Evolutionary conservation across 768 basidiomycete genomes (phyloP).

Genomic region (Trametes cinnabarina): DNA sequence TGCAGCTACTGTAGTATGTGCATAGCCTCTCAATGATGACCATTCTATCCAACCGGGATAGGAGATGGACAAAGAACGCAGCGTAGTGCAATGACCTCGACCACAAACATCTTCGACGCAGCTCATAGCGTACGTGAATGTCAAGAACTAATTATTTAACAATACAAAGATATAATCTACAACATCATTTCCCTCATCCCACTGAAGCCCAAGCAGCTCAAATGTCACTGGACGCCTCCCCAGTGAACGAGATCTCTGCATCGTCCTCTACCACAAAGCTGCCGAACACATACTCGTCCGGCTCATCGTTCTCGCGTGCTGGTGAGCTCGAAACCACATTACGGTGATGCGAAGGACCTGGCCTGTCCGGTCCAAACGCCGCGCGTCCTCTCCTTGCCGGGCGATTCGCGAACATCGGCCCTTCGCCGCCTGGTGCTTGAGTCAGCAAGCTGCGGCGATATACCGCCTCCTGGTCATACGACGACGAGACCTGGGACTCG

Average conservation of each 20-base stretch:
- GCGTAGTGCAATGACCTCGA: too few species aligned
- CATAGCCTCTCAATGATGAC: too few species aligned
- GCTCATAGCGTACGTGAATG: too few species aligned
- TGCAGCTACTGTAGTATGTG: background rate
- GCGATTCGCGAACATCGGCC: conserved; percentile 53
- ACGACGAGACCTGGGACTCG: conserved; percentile 65
- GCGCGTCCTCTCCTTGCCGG: conserved; percentile 41
- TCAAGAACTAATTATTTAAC: too few species aligned
- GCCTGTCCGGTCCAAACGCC: conserved; percentile 23
- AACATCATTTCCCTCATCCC: too few species aligned
- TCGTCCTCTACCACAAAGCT: conserved; percentile 85
- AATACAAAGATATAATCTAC: too few species aligned
- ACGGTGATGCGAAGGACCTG: conserved; percentile 33
- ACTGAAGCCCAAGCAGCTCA: too few species aligned
- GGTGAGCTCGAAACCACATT: conserved; percentile 61
- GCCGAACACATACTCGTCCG: conserved; percentile 67
- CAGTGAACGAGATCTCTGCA: conserved; percentile 52
- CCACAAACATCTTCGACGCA: too few species aligned
- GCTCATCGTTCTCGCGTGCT: conserved; percentile 38
- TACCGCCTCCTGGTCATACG: conserved; percentile 68
- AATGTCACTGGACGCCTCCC: conserved; percentile 7
- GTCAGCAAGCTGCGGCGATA: conserved; percentile 76
- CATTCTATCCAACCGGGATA: too few species aligned
- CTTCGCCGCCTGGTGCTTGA: conserved; percentile 47
- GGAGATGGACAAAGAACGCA: too few species aligned